Evolutionary conservation across 2,329 filamentous ascomycete genomes (phyloP), one percentile per base, ranked within the genome.

Genomic region (Colletotrichum limetticola): DNA sequence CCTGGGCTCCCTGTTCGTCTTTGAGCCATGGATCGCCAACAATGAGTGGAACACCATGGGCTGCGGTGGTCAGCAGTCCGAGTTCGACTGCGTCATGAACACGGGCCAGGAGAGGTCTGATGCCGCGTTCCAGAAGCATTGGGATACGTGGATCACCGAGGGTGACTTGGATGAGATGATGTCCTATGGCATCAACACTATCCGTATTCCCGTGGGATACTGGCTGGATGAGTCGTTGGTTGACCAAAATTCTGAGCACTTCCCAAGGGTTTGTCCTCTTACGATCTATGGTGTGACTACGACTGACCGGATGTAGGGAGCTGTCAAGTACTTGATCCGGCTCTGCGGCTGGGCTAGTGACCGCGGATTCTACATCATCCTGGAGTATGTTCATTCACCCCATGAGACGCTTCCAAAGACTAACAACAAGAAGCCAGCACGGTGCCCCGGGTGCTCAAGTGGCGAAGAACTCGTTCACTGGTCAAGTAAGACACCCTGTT

Each of bases 131-230:
- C 78, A 85, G 69, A 77, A 79, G 7, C 88, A 90, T 77, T 90
- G 87, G 86, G 79, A 77, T 32, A 82, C 82, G 0, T 91, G 85
- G 82, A 86, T 89, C 73, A 86, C 83, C 4, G 76, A 85, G 68
- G 76, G 81, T 2, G 88, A 90, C 76, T 82, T 90, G 61, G 77
- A 83, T 26, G 78, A 85, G 74, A 90, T 90, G 80, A 77, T 80
- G n/a, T 81, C 78, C 55, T 85, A 84, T 55, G 86, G 87, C 0
- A 79, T 90, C 53, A 90, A 90, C 77, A 87, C 87, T 0, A 82
- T 90, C 59, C 83, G 88, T 5, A 85, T 90, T 26, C 87, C 88
- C 0, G 79, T 90, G 4, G 89, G 88, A 9, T 90, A 88, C 78
- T 90, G 88, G 88, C 80, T 89, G 49, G 81, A 86, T 53, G 87